These are phyloP conservation scores for Phylloporus sp. DNA, from an alignment of 1,284 basidiomycete genomes.

Conservation along the genomic window DNA sequence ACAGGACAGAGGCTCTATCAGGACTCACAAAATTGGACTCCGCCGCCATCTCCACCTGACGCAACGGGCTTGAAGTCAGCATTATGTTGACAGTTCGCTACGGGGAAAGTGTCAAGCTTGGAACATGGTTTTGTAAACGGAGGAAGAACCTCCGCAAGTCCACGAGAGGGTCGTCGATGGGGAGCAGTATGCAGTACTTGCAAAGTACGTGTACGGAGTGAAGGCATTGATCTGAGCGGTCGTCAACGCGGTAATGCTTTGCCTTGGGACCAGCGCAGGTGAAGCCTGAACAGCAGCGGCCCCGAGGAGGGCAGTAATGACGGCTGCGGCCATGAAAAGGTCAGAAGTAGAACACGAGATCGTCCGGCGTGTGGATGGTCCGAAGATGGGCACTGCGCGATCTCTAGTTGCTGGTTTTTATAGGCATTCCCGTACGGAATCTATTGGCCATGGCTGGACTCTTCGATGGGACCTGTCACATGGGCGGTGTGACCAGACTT, in stretches of 20 bases:
- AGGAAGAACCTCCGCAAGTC: slow-evolving; percentile 60
- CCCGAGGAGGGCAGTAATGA: slow-evolving; percentile 21
- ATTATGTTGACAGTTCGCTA: slow-evolving; percentile 63
- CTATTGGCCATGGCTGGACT: too few relatives aligned
- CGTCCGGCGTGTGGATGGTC: not conserved
- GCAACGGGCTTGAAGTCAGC: slow-evolving; percentile 59
- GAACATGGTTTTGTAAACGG: not conserved
- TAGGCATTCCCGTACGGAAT: not conserved
- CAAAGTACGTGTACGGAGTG: slow-evolving; percentile 60
- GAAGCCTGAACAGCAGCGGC: slow-evolving; percentile 25
- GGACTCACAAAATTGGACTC: slow-evolving; percentile 56
- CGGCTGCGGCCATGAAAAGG: slow-evolving; percentile 19
- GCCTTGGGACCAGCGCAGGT: slow-evolving; percentile 36
- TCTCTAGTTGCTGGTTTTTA: too few relatives aligned
- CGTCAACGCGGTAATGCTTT: slow-evolving; percentile 47
- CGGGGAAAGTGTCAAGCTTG: not conserved
- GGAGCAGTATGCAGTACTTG: slow-evolving; percentile 59
- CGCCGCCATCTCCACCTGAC: slow-evolving; percentile 61
- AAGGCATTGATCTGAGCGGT: slow-evolving; percentile 49
- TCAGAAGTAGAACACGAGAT: not conserved
- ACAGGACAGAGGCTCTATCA: too few relatives aligned
- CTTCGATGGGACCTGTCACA: too few relatives aligned
- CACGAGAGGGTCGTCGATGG: slow-evolving; percentile 52
- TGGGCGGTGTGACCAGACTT: too few relatives aligned
- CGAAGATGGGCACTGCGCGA: not conserved